Evolutionary conservation across 108 stramenopile species (phyloP).

Genomic region (Ochromonas danica): DNA sequence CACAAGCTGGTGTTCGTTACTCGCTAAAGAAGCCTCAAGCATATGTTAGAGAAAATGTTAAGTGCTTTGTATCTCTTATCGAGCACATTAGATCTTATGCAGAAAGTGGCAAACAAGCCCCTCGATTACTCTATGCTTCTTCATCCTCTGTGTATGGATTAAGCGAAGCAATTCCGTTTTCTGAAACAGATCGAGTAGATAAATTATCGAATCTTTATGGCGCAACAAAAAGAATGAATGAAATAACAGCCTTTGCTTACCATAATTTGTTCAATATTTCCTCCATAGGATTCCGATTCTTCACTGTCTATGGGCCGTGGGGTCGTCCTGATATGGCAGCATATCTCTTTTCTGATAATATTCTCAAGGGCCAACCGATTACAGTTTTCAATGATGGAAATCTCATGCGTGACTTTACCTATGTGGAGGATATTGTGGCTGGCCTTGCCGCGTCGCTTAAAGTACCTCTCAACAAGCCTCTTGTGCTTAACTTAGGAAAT

Average conservation of each 20-base stretch:
- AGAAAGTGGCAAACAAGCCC: too few species aligned
- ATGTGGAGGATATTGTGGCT: slow-evolving; percentile 84
- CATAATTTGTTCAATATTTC: slow-evolving; percentile 67
- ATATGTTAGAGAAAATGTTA: slow-evolving; percentile 26
- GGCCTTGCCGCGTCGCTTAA: slow-evolving; percentile 82
- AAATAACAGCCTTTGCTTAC: slow-evolving; percentile 70
- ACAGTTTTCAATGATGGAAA: slow-evolving; percentile 88
- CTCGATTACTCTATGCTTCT: slow-evolving; percentile 4
- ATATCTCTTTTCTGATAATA: slow-evolving; percentile 71
- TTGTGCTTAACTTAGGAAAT: slow-evolving; percentile 93
- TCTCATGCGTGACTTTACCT: slow-evolving; percentile 79
- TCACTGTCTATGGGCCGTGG: slow-evolving; percentile 82
- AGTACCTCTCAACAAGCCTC: slow-evolving; percentile 84
- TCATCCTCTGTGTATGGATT: slow-evolving; percentile 29
- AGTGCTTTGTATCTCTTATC: slow-evolving; percentile 12
- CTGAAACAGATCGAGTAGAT: slow-evolving; percentile 65
- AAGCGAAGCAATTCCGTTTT: slow-evolving; percentile 40
- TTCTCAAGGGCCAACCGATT: slow-evolving; percentile 80
- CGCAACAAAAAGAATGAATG: slow-evolving; percentile 70
- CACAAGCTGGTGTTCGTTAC: slow-evolving; percentile 34
- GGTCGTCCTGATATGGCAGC: slow-evolving; percentile 41
- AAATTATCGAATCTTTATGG: slow-evolving; percentile 67
- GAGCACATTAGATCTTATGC: background rate
- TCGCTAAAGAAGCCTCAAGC: background rate
- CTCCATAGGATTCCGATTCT: slow-evolving; percentile 74